These are phyloP conservation scores for Sugiyamaella paludigena DNA, from an alignment of 1,139 yeast genomes.

Conservation along the genomic window DNA sequence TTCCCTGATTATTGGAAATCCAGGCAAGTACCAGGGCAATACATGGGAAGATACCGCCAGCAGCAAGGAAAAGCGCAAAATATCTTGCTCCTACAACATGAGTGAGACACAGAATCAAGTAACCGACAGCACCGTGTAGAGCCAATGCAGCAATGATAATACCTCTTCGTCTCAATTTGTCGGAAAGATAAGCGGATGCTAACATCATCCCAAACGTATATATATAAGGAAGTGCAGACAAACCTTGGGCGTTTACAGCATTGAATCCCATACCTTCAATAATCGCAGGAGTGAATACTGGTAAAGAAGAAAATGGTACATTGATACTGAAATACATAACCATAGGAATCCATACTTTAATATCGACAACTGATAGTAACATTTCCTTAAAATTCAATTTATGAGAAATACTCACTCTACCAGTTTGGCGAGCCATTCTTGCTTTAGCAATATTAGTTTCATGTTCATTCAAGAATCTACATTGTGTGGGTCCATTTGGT, in stretches of 20 bases:
- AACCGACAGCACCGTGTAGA: slow-evolving; percentile 33
- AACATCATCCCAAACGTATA: slow-evolving; percentile 27
- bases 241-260: slow-evolving; percentile 30
- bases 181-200: slow-evolving; percentile 26
- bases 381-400: slow-evolving; percentile 23
- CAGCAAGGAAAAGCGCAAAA: slow-evolving; percentile 35
- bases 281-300: slow-evolving; percentile 32
- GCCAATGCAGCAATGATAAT: slow-evolving; percentile 28
- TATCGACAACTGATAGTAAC: slow-evolving; percentile 22
- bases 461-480: slow-evolving; percentile 29
- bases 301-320: slow-evolving; percentile 33
- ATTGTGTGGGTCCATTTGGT: slow-evolving; percentile 48
- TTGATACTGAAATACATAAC: slow-evolving; percentile 34
- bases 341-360: slow-evolving; percentile 26
- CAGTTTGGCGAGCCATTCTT: slow-evolving; percentile 29
- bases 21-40: slow-evolving; percentile 34
- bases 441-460: slow-evolving; percentile 32
- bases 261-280: slow-evolving; percentile 32
- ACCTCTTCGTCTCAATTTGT: slow-evolving; percentile 30
- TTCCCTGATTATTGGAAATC: slow-evolving; percentile 37
- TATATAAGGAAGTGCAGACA: slow-evolving; percentile 33
- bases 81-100: slow-evolving; percentile 30
- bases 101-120: slow-evolving; percentile 31
- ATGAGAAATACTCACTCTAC: slow-evolving; percentile 20
- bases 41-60: slow-evolving; percentile 36